These are phyloP conservation scores for Naganishia vaughanmartiniae DNA, from an alignment of 768 basidiomycete genomes.

Conservation along the genomic window DNA sequence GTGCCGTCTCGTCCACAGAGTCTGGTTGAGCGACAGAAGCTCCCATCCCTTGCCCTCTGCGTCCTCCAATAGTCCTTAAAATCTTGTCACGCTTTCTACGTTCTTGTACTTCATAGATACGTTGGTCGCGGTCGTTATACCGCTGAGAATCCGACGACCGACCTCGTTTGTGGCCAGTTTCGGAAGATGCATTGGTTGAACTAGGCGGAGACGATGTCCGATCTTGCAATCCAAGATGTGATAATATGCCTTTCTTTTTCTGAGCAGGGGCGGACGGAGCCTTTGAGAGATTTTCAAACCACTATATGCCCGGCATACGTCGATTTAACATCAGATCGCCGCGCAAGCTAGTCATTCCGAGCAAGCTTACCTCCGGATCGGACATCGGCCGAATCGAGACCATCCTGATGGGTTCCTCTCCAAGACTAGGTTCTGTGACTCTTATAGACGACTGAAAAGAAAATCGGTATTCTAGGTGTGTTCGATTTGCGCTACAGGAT, in stretches of 20 bases:
- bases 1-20: not conserved
- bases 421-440: constrained; percentile 44
- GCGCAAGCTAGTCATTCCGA: not conserved
- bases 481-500: not conserved
- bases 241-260: not conserved
- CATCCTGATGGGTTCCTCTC: constrained; percentile 46
- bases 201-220: not conserved
- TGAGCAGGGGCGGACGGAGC: constrained; percentile 29
- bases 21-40: constrained; percentile 3
- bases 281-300: constrained; percentile 31
- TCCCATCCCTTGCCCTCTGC: constrained; percentile 29
- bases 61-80: constrained; percentile 34
- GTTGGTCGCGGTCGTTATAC: not conserved
- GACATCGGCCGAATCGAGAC: constrained; percentile 46
- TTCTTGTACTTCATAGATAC: constrained; percentile 28
- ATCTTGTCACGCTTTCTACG: constrained; percentile 39
- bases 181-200: not conserved
- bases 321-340: not conserved
- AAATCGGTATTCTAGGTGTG: not conserved
- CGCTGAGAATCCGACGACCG: constrained; percentile 8
- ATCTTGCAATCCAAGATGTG: constrained; percentile 2
- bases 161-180: not conserved
- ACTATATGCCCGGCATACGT: constrained; percentile 13
- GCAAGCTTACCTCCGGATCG: constrained; percentile 42
- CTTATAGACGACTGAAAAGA: constrained; percentile 45